Percentiles rank a stretch among this genome's conserved stretches.
Evolutionary conservation across 768 basidiomycete genomes (phyloP).

Genomic region (Agrocybe pediades): DNA sequence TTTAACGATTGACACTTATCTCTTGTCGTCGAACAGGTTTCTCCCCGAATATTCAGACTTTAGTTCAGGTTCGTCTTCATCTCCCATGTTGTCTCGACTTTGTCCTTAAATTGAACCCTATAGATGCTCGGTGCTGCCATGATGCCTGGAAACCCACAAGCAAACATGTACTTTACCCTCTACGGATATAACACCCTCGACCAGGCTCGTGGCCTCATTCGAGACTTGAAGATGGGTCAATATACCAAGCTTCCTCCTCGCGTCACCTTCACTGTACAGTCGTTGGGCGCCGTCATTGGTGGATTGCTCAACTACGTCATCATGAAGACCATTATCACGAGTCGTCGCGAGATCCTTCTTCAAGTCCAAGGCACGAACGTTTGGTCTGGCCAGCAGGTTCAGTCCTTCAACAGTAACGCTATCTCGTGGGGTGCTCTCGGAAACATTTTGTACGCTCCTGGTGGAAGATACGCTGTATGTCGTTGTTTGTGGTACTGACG

Average conservation of each 20-base stretch:
- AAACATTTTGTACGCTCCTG: conserved; percentile 46
- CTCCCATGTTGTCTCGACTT: neutral
- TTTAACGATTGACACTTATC: too few species aligned
- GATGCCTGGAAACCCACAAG: conserved; percentile 49
- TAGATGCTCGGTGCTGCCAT: conserved; percentile 53
- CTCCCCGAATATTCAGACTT: conserved; percentile 35
- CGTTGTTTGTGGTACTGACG: too few species aligned
- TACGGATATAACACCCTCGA: conserved; percentile 48
- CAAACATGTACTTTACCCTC: conserved; percentile 51
- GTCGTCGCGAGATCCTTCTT: conserved; percentile 48
- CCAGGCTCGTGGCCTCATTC: conserved; percentile 53
- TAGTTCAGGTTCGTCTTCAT: conserved; percentile 29
- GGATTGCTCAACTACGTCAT: conserved; percentile 48
- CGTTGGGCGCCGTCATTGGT: conserved; percentile 55
- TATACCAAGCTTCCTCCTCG: conserved; percentile 66
- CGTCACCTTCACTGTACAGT: conserved; percentile 61
- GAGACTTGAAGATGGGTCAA: conserved; percentile 60
- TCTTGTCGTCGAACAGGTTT: conserved; percentile 25
- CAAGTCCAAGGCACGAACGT: conserved; percentile 55
- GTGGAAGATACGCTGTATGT: conserved; percentile 46
- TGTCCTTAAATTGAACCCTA: neutral
- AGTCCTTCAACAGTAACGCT: conserved; percentile 47
- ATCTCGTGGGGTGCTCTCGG: conserved; percentile 62
- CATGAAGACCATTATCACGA: conserved; percentile 55
- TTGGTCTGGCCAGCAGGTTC: conserved; percentile 48